Base-by-base conservation (phyloP, 2,329 filamentous ascomycete species). In the Cladophialophora psammophila region DNA sequence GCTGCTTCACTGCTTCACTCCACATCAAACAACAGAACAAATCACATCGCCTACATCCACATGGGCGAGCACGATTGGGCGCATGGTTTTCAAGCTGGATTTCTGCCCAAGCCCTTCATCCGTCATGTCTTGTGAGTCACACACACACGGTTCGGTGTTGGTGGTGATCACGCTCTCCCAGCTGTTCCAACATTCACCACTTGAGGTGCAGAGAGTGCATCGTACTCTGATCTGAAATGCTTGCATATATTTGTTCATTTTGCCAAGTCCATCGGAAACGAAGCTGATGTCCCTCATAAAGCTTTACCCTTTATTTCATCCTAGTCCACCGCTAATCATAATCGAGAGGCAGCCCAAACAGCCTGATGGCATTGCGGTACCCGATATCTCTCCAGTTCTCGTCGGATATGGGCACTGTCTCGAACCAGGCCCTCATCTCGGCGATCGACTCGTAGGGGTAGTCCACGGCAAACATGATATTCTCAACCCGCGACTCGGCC, bases 381-480 rank as follows among this genome's bases (percentile, higher is more conserved):
- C 64, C 64, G 54, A 66, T 66, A 42, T 66, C 64, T 42, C 54
- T 62, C 64, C 64, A 66, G 3, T 52, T 66, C 59, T 66, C 58
- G 13, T 66, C 64, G 0, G 58, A 56, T 34, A 66, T 53, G 3
- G 64, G 64, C 13, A 66, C 58, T 9, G 58, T 63, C 40, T 66
- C 64, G 26, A 66, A 66, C 64, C 64, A 66, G 18, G 61, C 59
- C 32, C 64, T 55, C 64, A 66, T 66, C 58, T 73, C 67, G 13
- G 69, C 65, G 54, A 72, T 69, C 3, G 48, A 65, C 48, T 68
- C 66, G 26, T 65, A 68, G 18, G 66, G 66, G n/a, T 68, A 80
- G 71, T 80, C 78, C 68, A 79, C 77, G 9, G 75, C 76, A 69
- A 80, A 80, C 65, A 80, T 58, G 64, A 80, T 78, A 38, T 78